Conservation (phyloP, 2,329 filamentous ascomycete species). For the Apiospora saccharicola region DNA sequence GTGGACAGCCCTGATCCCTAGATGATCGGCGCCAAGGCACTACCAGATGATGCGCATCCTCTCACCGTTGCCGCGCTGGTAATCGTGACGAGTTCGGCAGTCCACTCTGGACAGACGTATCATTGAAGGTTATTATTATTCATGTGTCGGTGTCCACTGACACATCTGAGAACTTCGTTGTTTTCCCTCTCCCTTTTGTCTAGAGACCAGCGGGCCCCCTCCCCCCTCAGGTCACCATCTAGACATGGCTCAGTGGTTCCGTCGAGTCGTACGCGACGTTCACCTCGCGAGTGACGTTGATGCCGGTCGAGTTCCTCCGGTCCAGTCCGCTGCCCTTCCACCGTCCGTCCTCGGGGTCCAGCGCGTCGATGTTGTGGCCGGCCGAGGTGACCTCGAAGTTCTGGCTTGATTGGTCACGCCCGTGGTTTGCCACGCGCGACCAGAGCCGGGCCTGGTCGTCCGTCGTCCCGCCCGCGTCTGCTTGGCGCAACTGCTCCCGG, state of each 20-base stretch:
- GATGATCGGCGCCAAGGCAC: not conserved
- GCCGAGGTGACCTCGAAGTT: slow-evolving; percentile 32
- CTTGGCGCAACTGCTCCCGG: slow-evolving; percentile 37
- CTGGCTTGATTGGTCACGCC: slow-evolving; percentile 66
- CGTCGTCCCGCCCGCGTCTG: slow-evolving; percentile 49
- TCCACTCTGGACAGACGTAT: not conserved
- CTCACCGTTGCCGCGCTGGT: not conserved
- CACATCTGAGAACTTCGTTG: not conserved
- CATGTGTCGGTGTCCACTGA: not conserved
- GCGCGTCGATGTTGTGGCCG: slow-evolving; percentile 31
- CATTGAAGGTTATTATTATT: too few species aligned
- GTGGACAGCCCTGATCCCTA: not conserved
- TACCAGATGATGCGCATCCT: not conserved
- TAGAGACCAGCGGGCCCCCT: not conserved
- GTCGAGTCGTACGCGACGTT: not conserved
- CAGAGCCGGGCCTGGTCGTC: slow-evolving; percentile 48
- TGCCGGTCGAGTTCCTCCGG: not conserved
- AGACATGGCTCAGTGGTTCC: not conserved
- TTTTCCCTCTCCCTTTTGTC: not conserved
- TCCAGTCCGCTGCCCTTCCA: not conserved
- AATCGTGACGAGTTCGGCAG: not conserved
- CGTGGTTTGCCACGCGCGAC: slow-evolving; percentile 55
- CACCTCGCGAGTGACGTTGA: slow-evolving; percentile 11
- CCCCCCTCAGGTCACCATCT: not conserved
- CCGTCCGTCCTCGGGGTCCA: not conserved